phyloP scores from a whole-genome alignment of 805 yeast genomes.

The Candida sakaeoensis region DNA sequence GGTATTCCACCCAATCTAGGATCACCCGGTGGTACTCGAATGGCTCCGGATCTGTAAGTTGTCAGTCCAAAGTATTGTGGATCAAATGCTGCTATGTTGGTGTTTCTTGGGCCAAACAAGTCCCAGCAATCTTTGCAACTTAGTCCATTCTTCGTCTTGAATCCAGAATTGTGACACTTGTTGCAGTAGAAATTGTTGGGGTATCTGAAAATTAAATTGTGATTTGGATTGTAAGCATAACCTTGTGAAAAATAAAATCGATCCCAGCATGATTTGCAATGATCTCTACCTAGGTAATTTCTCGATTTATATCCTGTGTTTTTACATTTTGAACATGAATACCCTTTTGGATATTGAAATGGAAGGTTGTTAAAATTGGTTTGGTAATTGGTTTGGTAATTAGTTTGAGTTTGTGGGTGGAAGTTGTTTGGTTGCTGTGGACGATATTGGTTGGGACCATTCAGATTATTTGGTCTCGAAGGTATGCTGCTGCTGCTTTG shows the following conservation, averaged over 20 bases:
- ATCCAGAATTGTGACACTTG: conserved; percentile 75
- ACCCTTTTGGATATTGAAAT: conserved; percentile 63
- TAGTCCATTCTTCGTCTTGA: conserved; percentile 55
- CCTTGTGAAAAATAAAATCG: conserved; percentile 21
- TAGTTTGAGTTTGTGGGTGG: no score
- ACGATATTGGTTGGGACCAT: no score
- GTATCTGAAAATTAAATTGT: conserved; percentile 57
- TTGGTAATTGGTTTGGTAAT: no score
- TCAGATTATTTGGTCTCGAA: no score
- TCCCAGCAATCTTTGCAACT: conserved; percentile 72
- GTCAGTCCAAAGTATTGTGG: conserved; percentile 10
- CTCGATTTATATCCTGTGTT: conserved; percentile 68
- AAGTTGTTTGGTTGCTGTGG: no score
- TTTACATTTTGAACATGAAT: conserved; percentile 62
- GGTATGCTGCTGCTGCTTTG: no score
- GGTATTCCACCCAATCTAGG: conserved; percentile 67
- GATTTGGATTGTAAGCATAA: conserved; percentile 44
- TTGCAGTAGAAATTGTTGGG: conserved; percentile 60
- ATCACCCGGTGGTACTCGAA: conserved; percentile 70
- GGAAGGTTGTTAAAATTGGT: no score
- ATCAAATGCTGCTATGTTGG: neutral
- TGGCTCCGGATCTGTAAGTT: conserved; percentile 12
- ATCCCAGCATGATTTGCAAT: conserved; percentile 71
- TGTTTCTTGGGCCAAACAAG: conserved; percentile 39
- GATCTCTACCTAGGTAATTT: conserved; percentile 40